Conservation (phyloP, 2,329 filamentous ascomycete species). For the Xylaria sp. region DNA sequence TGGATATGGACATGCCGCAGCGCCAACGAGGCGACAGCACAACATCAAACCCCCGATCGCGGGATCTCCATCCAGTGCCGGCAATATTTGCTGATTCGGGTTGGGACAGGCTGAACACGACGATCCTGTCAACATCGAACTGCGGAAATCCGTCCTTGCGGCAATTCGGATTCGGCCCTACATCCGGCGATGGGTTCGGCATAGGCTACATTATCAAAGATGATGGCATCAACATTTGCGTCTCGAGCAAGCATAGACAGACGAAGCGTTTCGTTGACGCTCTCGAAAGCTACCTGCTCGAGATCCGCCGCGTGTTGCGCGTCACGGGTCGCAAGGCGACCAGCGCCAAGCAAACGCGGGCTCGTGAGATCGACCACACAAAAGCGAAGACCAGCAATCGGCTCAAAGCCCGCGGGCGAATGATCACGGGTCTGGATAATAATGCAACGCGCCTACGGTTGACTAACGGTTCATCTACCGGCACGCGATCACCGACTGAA, state of each 20-base stretch:
- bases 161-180: constrained; percentile 96
- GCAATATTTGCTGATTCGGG: constrained; percentile 86
- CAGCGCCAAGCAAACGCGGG: constrained; percentile 58
- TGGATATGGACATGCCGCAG: constrained; percentile 50
- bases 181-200: constrained; percentile 91
- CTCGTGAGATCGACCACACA: constrained; percentile 62
- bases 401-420: constrained; percentile 76
- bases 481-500: constrained; percentile 69
- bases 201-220: constrained; percentile 99
- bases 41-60: constrained; percentile 55
- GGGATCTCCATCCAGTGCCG: constrained; percentile 67
- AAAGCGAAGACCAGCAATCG: constrained; percentile 53
- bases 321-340: constrained; percentile 66
- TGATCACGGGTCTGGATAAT: constrained; percentile 70
- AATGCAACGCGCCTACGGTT: constrained; percentile 46
- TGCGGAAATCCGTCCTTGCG: constrained; percentile 95
- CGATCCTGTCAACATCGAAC: constrained; percentile 96
- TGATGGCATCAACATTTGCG: constrained; percentile 88
- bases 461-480: constrained; percentile 54
- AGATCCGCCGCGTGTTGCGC: constrained; percentile 85
- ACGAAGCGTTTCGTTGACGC: constrained; percentile 90
- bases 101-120: constrained; percentile 96
- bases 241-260: constrained; percentile 91
- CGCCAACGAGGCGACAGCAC: constrained; percentile 65
- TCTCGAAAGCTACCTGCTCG: constrained; percentile 87